Evolutionary conservation across 148 eudicot genomes (phyloP), one percentile per base, ranked within the genome.

Genomic region (Suaeda aralocaspica): DNA sequence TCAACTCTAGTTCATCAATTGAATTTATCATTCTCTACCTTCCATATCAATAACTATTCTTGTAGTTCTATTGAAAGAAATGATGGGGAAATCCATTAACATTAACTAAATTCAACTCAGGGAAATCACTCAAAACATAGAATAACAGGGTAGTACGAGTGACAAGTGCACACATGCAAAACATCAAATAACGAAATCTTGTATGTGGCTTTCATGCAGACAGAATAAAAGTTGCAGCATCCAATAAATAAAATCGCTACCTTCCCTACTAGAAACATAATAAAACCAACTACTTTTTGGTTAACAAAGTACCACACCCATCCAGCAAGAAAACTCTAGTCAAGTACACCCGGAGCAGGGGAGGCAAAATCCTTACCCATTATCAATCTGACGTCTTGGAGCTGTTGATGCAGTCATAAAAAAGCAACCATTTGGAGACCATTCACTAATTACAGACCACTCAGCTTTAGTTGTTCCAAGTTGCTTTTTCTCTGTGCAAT

Each of bases 331-430:
- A 19, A 34, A 34, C 39, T 34, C 45, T 33, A 33, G 44, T 60
- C 45, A 25, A 21, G 33, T n/a, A 60, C 25, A n/a, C 41, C 41
- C 8, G 41, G 41, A 8, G 41, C 5, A n/a, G 25, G 14, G 12
- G 9, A 30, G 46, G 64, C 48, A 34, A 64, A 16, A 18, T 69
- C 58, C 84, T 74, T 91, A 94, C 99, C 93, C 92, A 77, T 94
- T 94, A 80, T 94, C 99, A 70, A 94, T 84, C 86, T 91, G 97
- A 73, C 87, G 86, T 70, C 99, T 83, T 50, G 99, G 99, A 66
- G 99, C 97, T 50, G 97, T 94, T 64, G 99, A 84, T 41, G 99
- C 96, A 74, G 96, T 91, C 99, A 94, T 69, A 78, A 94, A 91
- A 76, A 87, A 94, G 48, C 85, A 80, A 49, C 99, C 99, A 84